phyloP scores from a whole-genome alignment of 1,139 yeast species.

The Kodamaea sp. region DNA sequence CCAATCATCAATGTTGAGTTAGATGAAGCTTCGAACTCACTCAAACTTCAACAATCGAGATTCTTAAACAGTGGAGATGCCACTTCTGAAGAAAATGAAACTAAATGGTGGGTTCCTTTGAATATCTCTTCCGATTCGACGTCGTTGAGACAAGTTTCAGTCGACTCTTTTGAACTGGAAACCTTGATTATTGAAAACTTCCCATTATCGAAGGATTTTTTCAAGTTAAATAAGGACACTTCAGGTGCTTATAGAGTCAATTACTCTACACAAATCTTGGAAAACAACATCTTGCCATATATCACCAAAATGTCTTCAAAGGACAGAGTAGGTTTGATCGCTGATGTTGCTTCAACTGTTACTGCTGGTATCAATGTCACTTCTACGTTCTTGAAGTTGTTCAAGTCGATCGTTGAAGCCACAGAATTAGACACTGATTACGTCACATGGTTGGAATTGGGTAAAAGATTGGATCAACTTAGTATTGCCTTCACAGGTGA shows the following conservation, averaged over 20 bases:
- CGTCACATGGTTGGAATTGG: constrained; percentile 65
- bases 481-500: constrained; percentile 46
- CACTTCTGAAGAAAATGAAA: constrained; percentile 46
- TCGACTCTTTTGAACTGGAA: constrained; percentile 30
- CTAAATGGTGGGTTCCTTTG: constrained; percentile 77
- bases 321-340: constrained; percentile 65
- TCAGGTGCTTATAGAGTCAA: constrained; percentile 66
- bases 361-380: constrained; percentile 54
- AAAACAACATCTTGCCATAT: constrained; percentile 39
- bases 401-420: constrained; percentile 36
- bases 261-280: constrained; percentile 50
- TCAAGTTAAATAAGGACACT: constrained; percentile 61
- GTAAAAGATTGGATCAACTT: constrained; percentile 41
- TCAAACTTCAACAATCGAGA: constrained; percentile 66
- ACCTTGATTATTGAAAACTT: constrained; percentile 21
- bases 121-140: constrained; percentile 26
- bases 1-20: constrained; percentile 71
- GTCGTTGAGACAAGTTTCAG: constrained; percentile 19
- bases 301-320: constrained; percentile 46
- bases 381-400: constrained; percentile 42
- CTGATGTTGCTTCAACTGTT: constrained; percentile 61
- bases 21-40: constrained; percentile 31
- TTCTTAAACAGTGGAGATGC: constrained; percentile 79
- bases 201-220: constrained; percentile 28
- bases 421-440: constrained; percentile 47